Percentiles rank a stretch among this genome's conserved stretches.
phyloP scores from a whole-genome alignment of 345 rosid genomes.

The Arabidopsis arenosa region DNA sequence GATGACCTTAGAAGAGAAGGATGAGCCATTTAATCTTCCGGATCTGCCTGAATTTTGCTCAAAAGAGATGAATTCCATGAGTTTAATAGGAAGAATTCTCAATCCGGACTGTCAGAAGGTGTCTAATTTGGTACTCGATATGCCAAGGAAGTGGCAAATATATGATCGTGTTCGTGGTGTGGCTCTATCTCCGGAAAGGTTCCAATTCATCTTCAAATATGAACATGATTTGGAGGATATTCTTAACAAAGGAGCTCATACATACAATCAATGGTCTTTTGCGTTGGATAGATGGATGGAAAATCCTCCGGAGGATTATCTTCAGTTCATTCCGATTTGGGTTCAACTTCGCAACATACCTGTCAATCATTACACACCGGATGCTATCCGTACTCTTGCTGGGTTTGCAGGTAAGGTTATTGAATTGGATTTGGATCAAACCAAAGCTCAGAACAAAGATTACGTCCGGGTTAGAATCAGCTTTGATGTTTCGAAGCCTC shows the following conservation, averaged over 20 bases:
- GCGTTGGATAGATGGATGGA: neutral
- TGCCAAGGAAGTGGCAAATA: neutral
- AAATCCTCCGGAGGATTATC: neutral
- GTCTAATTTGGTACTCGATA: rapidly evolving
- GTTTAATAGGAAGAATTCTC: rapidly evolving
- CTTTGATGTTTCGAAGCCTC: neutral
- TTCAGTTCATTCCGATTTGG: neutral
- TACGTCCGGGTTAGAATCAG: neutral
- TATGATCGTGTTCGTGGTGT: neutral
- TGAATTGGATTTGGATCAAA: neutral
- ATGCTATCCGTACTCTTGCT: neutral
- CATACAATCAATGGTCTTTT: neutral
- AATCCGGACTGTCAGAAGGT: neutral
- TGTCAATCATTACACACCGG: neutral
- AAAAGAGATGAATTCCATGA: rapidly evolving
- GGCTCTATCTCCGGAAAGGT: neutral
- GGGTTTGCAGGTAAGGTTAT: neutral
- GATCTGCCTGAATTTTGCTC: neutral
- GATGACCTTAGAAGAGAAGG: neutral
- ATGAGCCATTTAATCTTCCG: neutral
- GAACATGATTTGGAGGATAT: neutral
- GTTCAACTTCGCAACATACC: neutral
- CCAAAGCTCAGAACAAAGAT: neutral
- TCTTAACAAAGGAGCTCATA: neutral
- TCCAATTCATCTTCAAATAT: neutral